Percentiles rank a stretch among this genome's conserved stretches.
phyloP scores from a whole-genome alignment of 306 rosid genomes.

The Malus orientalis region DNA sequence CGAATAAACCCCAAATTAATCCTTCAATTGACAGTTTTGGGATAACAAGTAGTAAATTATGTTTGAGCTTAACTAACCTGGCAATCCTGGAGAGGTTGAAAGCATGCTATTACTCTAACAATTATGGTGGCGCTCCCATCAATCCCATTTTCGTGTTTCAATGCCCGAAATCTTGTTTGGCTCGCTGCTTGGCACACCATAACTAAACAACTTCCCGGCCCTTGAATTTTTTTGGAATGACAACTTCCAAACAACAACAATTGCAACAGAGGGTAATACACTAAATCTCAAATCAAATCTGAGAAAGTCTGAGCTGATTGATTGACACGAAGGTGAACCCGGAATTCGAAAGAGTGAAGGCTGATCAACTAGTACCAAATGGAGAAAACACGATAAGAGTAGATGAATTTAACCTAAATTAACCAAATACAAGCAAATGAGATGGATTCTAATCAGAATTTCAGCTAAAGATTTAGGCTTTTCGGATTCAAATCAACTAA shows the following conservation, averaged over 20 bases:
- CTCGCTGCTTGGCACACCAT: conserved; percentile 99
- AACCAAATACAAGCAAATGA: not conserved
- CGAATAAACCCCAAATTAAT: not conserved
- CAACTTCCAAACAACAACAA: conserved; percentile 27
- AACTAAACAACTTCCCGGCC: conserved; percentile 59
- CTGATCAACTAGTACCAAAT: not conserved
- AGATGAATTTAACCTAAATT: not conserved
- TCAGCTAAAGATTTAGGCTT: not conserved
- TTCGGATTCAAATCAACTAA: conserved; percentile 50
- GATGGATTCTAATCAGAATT: not conserved
- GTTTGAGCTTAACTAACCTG: conserved; percentile 48
- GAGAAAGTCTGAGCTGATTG: not conserved
- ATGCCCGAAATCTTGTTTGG: conserved; percentile 98
- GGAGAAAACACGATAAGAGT: not conserved
- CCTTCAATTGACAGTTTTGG: not conserved
- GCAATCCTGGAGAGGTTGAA: conserved; percentile 96
- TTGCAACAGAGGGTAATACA: conserved; percentile 1
- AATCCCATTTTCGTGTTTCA: conserved; percentile 89
- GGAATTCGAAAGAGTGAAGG: not conserved
- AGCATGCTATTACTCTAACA: conserved; percentile 94
- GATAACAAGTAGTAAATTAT: not conserved
- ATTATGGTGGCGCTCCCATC: conserved; percentile 84
- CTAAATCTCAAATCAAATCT: not conserved
- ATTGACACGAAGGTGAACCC: not conserved
- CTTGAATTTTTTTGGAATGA: conserved; percentile 24